Conservation (phyloP, 1,139 yeast genomes). For the Pichia sp. region DNA sequence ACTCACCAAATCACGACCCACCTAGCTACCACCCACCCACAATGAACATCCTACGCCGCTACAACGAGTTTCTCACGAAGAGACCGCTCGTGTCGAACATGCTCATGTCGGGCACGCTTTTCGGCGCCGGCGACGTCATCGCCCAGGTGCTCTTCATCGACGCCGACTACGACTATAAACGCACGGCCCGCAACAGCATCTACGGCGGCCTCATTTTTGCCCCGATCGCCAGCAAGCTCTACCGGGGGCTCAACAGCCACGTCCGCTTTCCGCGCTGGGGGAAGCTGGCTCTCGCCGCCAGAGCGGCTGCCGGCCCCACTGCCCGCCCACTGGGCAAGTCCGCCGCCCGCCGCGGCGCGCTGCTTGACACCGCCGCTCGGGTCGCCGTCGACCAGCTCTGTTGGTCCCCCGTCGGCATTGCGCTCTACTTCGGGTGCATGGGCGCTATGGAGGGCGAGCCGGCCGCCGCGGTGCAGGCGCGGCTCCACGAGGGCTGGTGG, state of each 20-base stretch:
- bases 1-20: neutral
- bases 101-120: conserved; percentile 27
- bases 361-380: conserved; percentile 35
- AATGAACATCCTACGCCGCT: neutral
- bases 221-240: conserved; percentile 72
- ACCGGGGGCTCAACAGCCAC: conserved; percentile 24
- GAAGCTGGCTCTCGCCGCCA: too few species aligned
- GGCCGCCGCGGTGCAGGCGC: conserved; percentile 36
- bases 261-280: conserved; percentile 39
- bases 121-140: conserved; percentile 69
- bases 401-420: conserved; percentile 76
- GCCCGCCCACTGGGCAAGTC: too few species aligned
- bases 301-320: too few species aligned
- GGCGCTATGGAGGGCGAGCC: conserved; percentile 55
- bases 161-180: conserved; percentile 35
- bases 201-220: conserved; percentile 80
- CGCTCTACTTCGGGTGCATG: conserved; percentile 65
- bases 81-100: conserved; percentile 7
- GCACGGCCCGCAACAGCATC: conserved; percentile 62
- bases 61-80: neutral
- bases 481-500: conserved; percentile 50
- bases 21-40: neutral
- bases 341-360: conserved; percentile 7
- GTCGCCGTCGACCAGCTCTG: conserved; percentile 67
- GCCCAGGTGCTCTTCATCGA: conserved; percentile 60